A percentile compares a stretch with the other conserved stretches of the same genome.
phyloP scores from a whole-genome alignment of 495 filamentous ascomycete species.

The Aspergillus bertholletiae region DNA sequence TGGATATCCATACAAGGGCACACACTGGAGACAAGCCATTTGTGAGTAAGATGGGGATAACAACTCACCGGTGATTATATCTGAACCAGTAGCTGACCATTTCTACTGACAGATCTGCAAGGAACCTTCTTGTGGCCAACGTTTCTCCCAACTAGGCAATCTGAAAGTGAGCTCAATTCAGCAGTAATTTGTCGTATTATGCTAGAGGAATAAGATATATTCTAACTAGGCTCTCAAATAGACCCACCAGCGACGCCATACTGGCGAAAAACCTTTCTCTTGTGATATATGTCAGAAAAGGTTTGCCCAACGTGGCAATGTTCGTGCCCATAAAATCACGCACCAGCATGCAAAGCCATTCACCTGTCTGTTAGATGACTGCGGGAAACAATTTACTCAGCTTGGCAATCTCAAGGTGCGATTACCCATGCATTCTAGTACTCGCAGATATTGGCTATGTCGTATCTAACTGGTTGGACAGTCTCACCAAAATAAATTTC shows the following conservation, averaged over 20 bases:
- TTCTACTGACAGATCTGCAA: constrained; percentile 60
- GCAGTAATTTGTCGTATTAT: not conserved
- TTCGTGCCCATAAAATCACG: constrained; percentile 81
- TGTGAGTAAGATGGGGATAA: constrained; percentile 49
- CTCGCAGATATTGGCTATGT: not conserved
- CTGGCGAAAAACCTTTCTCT: constrained; percentile 79
- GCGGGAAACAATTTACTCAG: constrained; percentile 82
- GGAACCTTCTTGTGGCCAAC: constrained; percentile 70
- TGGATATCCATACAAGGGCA: constrained; percentile 85
- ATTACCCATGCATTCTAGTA: constrained; percentile 10
- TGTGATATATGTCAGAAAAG: constrained; percentile 79
- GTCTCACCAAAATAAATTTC: constrained; percentile 95
- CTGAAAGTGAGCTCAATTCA: constrained; percentile 61
- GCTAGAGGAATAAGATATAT: not conserved
- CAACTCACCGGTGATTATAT: not conserved
- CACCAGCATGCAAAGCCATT: constrained; percentile 77
- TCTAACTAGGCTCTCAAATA: constrained; percentile 22
- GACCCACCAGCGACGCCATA: constrained; percentile 85
- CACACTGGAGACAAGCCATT: constrained; percentile 92
- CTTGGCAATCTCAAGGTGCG: constrained; percentile 83
- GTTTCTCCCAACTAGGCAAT: constrained; percentile 86
- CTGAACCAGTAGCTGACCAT: not conserved
- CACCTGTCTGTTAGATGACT: constrained; percentile 74
- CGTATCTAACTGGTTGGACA: constrained; percentile 28
- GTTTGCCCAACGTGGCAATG: constrained; percentile 83